These are phyloP conservation scores for Pulchroboletus neoregius DNA, from an alignment of 1,284 basidiomycete genomes.

Conservation along the genomic window DNA sequence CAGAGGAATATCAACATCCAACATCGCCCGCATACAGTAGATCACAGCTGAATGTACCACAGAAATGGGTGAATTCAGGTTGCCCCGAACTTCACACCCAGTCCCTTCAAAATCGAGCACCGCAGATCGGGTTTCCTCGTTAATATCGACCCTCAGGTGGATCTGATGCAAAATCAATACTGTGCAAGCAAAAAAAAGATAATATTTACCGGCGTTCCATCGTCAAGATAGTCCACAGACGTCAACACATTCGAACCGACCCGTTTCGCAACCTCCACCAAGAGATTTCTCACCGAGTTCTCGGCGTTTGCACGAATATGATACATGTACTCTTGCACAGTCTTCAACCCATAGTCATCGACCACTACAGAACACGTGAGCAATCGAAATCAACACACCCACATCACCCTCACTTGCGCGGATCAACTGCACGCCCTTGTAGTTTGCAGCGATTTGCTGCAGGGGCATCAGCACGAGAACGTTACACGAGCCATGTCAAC, in stretches of 20 bases:
- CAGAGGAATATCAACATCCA: constrained; percentile 88
- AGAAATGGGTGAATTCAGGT: constrained; percentile 85
- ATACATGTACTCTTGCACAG: constrained; percentile 91
- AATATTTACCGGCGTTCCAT: constrained; percentile 71
- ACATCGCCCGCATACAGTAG: constrained; percentile 92
- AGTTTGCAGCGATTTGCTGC: constrained; percentile 92
- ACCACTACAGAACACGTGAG: constrained; percentile 51
- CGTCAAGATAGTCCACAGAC: constrained; percentile 80
- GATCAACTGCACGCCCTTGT: constrained; percentile 86
- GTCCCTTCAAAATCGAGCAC: constrained; percentile 90
- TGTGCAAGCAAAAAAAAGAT: neutral
- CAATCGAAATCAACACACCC: constrained; percentile 9
- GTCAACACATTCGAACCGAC: constrained; percentile 63
- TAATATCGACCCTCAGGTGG: constrained; percentile 74
- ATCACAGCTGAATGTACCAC: constrained; percentile 93
- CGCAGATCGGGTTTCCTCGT: constrained; percentile 75
- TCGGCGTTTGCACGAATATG: constrained; percentile 92
- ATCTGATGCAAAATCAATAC: constrained; percentile 49
- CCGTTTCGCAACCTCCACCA: constrained; percentile 72
- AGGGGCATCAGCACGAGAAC: neutral
- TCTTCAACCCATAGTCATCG: constrained; percentile 80
- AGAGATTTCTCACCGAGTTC: constrained; percentile 78
- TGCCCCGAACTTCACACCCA: constrained; percentile 84
- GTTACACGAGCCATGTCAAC: constrained; percentile 22
- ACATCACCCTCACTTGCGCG: constrained; percentile 54